A percentile compares a stretch with the other conserved stretches of the same genome.
Evolutionary conservation across 306 rosid species (phyloP).

Genomic region (Vigna unguiculata): DNA sequence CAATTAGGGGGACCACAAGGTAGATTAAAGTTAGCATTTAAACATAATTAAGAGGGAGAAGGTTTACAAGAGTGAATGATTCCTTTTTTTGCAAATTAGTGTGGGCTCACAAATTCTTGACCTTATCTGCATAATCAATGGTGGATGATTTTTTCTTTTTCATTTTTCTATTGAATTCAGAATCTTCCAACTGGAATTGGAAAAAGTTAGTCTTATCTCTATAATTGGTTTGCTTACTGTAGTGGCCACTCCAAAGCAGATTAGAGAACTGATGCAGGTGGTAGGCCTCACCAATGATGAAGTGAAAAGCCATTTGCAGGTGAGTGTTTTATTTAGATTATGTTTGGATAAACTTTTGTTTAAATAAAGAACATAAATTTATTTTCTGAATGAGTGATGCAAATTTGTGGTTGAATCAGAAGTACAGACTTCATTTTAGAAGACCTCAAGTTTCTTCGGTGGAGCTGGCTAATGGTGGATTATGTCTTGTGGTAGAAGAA

Average conservation of each 20-base stretch:
- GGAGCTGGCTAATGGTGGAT: slow-evolving; percentile 38
- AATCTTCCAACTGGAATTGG: slow-evolving; percentile 9
- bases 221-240: slow-evolving; percentile 27
- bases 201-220: not conserved
- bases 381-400: not conserved
- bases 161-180: not conserved
- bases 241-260: slow-evolving; percentile 92
- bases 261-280: slow-evolving; percentile 83
- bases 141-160: not conserved
- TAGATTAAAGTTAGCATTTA: slow-evolving; percentile 25
- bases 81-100: slow-evolving; percentile 19
- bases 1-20: slow-evolving; percentile 87
- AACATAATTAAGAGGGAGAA: slow-evolving; percentile 16
- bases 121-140: slow-evolving; percentile 6
- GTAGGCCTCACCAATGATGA: slow-evolving; percentile 89
- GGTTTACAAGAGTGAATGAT: slow-evolving; percentile 12
- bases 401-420: slow-evolving; percentile 54
- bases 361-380: not conserved
- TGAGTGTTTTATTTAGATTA: slow-evolving; percentile 14
- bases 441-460: slow-evolving; percentile 53
- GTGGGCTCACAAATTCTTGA: slow-evolving; percentile 5
- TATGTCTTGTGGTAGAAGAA: slow-evolving; percentile 50
- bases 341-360: not conserved
- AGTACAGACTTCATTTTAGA: slow-evolving; percentile 80
- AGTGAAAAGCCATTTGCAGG: slow-evolving; percentile 93